phyloP scores from a whole-genome alignment of 2,329 filamentous ascomycete species.

The Colletotrichum tamarilloi region DNA sequence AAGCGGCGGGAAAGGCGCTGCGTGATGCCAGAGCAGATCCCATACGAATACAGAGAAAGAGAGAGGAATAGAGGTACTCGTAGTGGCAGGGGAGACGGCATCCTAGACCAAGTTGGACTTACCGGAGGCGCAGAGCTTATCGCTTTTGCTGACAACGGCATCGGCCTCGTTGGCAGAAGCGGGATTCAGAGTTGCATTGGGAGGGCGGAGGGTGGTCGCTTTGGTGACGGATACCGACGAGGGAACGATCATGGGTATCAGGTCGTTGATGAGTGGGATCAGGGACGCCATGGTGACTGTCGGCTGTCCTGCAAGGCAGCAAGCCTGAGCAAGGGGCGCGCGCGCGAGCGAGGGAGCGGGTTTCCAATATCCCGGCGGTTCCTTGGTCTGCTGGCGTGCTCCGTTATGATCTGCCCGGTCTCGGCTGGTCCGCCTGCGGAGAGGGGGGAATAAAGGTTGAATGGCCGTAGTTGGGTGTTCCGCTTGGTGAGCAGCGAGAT shows the following conservation, averaged over 20 bases:
- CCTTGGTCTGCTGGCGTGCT: not conserved
- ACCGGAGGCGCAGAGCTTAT: constrained; percentile 75
- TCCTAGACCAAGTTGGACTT: constrained; percentile 43
- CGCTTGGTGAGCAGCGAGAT: not conserved
- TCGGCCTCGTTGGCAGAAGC: constrained; percentile 49
- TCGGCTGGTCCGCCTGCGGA: constrained; percentile 15
- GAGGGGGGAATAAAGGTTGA: not conserved
- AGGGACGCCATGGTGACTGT: constrained; percentile 59
- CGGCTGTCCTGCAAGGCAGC: not conserved
- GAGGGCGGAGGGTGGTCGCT: constrained; percentile 40
- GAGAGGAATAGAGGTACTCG: not conserved
- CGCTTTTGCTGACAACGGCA: constrained; percentile 73
- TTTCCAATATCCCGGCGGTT: not conserved
- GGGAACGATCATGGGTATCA: constrained; percentile 70
- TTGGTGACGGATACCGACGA: constrained; percentile 67
- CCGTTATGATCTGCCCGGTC: constrained; percentile 14
- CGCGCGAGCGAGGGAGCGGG: not conserved
- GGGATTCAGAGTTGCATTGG: constrained; percentile 52
- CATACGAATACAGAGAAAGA: not conserved
- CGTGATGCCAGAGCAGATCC: not conserved
- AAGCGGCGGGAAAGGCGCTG: not conserved
- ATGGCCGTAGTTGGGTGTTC: not conserved
- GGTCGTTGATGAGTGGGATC: constrained; percentile 66
- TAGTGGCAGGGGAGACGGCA: not conserved
- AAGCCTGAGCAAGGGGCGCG: no score